phyloP scores from a whole-genome alignment of 306 rosid genomes.

The Citrullus mucosospermus region DNA sequence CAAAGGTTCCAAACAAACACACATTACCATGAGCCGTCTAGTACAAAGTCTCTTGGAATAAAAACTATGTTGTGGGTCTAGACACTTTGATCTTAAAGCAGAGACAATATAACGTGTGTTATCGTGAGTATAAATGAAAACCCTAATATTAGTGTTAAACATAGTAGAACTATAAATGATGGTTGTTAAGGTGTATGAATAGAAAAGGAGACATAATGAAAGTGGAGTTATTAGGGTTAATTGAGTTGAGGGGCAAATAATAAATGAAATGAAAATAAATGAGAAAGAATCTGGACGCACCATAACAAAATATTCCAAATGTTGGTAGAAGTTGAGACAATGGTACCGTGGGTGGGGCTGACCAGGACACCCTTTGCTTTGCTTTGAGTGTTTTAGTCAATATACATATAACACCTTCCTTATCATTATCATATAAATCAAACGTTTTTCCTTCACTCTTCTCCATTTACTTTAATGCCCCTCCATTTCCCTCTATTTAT shows the following conservation, averaged over 20 bases:
- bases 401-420: background rate
- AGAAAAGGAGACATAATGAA: background rate
- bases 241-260: background rate
- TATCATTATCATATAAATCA: background rate
- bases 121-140: too few species aligned
- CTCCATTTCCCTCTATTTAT: background rate
- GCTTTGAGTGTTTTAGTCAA: constrained; percentile 17
- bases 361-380: constrained; percentile 17
- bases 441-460: background rate
- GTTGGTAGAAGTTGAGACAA: constrained; percentile 56
- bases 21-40: too few species aligned
- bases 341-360: constrained; percentile 39
- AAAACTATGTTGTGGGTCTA: too few species aligned
- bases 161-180: background rate
- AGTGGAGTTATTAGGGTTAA: background rate
- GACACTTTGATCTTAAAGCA: too few species aligned
- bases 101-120: too few species aligned
- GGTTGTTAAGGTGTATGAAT: background rate
- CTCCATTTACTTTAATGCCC: background rate
- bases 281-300: constrained; percentile 25
- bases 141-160: background rate
- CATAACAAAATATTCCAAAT: constrained; percentile 41
- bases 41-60: too few species aligned
- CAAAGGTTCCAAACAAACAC: too few species aligned
- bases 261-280: constrained; percentile 2